Evolutionary conservation across 202 grass and related monocot genomes (phyloP).

Genomic region (Zizania palustris): DNA sequence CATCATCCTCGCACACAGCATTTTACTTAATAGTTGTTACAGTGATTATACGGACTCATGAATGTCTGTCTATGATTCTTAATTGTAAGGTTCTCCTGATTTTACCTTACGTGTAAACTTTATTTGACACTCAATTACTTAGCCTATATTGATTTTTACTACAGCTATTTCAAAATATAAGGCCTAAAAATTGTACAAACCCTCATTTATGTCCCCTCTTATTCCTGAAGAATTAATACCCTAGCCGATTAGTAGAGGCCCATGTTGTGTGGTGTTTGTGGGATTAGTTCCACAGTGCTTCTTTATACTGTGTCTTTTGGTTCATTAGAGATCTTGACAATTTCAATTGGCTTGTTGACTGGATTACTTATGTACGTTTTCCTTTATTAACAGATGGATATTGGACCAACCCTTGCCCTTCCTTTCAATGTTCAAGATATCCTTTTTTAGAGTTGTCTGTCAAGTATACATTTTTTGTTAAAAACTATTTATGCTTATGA

Average conservation of each 20-base stretch:
- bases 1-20: slow-evolving; percentile 20
- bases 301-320: background rate
- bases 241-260: too few species aligned
- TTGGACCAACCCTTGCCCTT: slow-evolving; percentile 81
- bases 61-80: slow-evolving; percentile 6
- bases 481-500: slow-evolving; percentile 8
- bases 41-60: slow-evolving; percentile 2
- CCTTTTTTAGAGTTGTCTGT: slow-evolving; percentile 49
- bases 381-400: slow-evolving; percentile 70
- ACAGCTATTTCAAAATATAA: background rate
- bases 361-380: slow-evolving; percentile 23
- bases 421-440: slow-evolving; percentile 86
- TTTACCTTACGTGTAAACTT: slow-evolving; percentile 8
- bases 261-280: too few species aligned
- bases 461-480: background rate
- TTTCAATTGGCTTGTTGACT: slow-evolving; percentile 25
- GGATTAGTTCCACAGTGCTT: background rate
- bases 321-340: slow-evolving; percentile 17
- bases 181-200: background rate
- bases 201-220: slow-evolving; percentile 2
- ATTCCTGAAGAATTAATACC: background rate
- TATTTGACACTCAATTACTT: background rate
- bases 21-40: slow-evolving; percentile 6
- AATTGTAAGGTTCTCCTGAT: slow-evolving; percentile 33
- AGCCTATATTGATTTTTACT: background rate